Percentiles rank a stretch among this genome's conserved stretches.
Conservation (phyloP, 164 flowering plant species). For the Dillenia suffruticosa region DNA sequence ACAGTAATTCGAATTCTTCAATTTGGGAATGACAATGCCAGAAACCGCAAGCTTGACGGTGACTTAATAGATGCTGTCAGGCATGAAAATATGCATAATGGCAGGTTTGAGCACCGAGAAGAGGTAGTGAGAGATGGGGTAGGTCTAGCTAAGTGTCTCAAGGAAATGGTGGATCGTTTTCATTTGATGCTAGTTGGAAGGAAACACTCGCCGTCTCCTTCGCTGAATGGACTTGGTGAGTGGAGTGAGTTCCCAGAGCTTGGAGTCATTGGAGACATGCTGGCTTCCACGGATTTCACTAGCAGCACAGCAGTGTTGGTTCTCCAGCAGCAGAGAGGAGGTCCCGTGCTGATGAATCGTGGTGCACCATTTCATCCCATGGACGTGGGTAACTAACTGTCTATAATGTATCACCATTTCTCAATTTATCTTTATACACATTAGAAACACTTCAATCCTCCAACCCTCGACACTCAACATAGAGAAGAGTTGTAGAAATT, state of each 20-base stretch:
- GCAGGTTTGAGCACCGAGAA: constrained; percentile 26
- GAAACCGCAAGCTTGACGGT: constrained; percentile 20
- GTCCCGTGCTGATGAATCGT: no score
- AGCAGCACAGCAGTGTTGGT: constrained; percentile 30
- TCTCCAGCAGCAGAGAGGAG: constrained; percentile 30
- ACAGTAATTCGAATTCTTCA: constrained; percentile 28
- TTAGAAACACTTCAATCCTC: no score
- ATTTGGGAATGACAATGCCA: constrained; percentile 1
- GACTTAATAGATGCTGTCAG: constrained; percentile 20
- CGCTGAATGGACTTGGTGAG: constrained; percentile 19
- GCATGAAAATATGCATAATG: constrained; percentile 11
- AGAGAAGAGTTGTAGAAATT: no score
- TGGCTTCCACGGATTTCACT: constrained; percentile 26
- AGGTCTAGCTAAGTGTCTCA: constrained; percentile 11
- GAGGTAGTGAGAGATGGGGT: constrained; percentile 33
- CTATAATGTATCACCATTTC: no score
- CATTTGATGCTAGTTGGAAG: constrained; percentile 48
- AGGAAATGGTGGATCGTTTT: constrained; percentile 8
- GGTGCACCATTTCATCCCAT: no score
- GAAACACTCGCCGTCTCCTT: constrained; percentile 19
- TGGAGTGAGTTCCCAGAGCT: constrained; percentile 51
- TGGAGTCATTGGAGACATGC: constrained; percentile 39
- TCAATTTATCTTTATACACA: no score
- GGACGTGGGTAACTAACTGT: no score
- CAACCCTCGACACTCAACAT: no score